Evolutionary conservation across 2,329 filamentous ascomycete species (phyloP).

Genomic region (Apiospora arundinis): DNA sequence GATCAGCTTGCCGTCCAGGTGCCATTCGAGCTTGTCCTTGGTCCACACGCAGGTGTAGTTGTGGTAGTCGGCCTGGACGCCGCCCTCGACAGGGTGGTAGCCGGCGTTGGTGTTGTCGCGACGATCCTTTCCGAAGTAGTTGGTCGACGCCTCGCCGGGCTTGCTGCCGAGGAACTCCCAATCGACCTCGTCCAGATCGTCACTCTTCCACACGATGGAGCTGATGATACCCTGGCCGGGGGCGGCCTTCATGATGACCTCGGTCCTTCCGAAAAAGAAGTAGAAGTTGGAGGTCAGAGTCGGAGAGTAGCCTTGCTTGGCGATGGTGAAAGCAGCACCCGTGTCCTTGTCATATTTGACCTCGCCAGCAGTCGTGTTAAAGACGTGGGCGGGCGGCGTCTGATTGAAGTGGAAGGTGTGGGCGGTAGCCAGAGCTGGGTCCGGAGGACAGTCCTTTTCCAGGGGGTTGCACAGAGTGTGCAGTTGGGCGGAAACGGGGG

Average conservation of each 20-base stretch:
- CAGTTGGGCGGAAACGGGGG: slow-evolving; percentile 72
- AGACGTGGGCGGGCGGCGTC: slow-evolving; percentile 64
- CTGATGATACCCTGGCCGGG: slow-evolving; percentile 78
- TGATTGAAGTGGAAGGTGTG: slow-evolving; percentile 70
- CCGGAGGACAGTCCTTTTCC: slow-evolving; percentile 70
- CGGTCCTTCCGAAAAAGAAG: slow-evolving; percentile 84
- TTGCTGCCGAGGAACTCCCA: slow-evolving; percentile 82
- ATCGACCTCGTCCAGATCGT: slow-evolving; percentile 87
- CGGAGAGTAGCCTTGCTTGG: slow-evolving; percentile 73
- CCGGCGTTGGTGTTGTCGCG: slow-evolving; percentile 67
- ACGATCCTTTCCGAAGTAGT: slow-evolving; percentile 81
- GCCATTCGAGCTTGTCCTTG: slow-evolving; percentile 68
- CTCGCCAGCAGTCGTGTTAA: slow-evolving; percentile 72
- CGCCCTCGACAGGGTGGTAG: slow-evolving; percentile 60
- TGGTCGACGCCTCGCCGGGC: slow-evolving; percentile 67
- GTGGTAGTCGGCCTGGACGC: slow-evolving; percentile 67
- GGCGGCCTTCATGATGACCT: slow-evolving; percentile 79
- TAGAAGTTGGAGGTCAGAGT: slow-evolving; percentile 82
- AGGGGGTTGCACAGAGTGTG: slow-evolving; percentile 79
- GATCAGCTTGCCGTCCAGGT: slow-evolving; percentile 70
- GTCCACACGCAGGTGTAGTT: slow-evolving; percentile 83
- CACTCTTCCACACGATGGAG: slow-evolving; percentile 82
- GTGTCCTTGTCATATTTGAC: slow-evolving; percentile 65
- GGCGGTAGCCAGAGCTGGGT: slow-evolving; percentile 72
- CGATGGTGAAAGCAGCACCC: slow-evolving; percentile 78